Conservation (phyloP, 768 basidiomycete genomes). For the Calocybe gangraenosa region DNA sequence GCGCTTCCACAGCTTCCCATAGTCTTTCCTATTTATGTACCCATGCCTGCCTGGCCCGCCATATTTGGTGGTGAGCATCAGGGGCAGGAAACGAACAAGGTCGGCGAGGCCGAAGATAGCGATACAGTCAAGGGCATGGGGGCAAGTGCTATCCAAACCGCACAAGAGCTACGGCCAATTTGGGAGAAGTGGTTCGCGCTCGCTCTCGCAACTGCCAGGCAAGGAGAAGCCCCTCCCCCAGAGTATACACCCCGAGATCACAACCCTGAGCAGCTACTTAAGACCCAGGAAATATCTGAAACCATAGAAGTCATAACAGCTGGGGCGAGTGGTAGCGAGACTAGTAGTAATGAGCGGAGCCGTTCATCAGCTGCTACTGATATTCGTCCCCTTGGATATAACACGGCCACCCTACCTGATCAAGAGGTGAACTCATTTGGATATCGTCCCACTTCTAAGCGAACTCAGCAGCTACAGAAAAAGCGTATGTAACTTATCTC, state of each 20-base stretch:
- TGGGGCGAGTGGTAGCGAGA: constrained; percentile 12
- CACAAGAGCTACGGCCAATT: constrained; percentile 62
- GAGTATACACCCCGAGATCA: constrained; percentile 66
- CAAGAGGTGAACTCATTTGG: constrained; percentile 67
- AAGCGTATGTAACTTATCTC: constrained; percentile 59
- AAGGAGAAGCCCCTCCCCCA: constrained; percentile 61
- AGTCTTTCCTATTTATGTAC: constrained; percentile 78
- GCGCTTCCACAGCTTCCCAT: constrained; percentile 65
- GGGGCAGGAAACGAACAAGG: constrained; percentile 24
- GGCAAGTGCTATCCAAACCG: constrained; percentile 40
- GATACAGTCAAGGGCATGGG: constrained; percentile 34
- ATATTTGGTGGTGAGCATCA: constrained; percentile 51
- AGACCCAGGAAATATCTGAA: background rate
- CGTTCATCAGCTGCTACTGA: constrained; percentile 25
- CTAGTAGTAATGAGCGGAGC: constrained; percentile 5
- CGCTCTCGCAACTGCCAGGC: constrained; percentile 44
- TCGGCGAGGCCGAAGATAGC: constrained; percentile 21
- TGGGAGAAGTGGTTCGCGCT: constrained; percentile 77
- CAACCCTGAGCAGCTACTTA: constrained; percentile 11
- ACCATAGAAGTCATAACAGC: constrained; percentile 8
- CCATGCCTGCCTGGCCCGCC: constrained; percentile 60
- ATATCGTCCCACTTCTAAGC: constrained; percentile 52
- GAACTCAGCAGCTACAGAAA: constrained; percentile 47
- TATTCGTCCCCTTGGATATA: constrained; percentile 40
- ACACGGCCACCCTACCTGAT: constrained; percentile 48